Base-by-base conservation (phyloP, 768 basidiomycete species). In the Hysterangium stoloniferum region DNA sequence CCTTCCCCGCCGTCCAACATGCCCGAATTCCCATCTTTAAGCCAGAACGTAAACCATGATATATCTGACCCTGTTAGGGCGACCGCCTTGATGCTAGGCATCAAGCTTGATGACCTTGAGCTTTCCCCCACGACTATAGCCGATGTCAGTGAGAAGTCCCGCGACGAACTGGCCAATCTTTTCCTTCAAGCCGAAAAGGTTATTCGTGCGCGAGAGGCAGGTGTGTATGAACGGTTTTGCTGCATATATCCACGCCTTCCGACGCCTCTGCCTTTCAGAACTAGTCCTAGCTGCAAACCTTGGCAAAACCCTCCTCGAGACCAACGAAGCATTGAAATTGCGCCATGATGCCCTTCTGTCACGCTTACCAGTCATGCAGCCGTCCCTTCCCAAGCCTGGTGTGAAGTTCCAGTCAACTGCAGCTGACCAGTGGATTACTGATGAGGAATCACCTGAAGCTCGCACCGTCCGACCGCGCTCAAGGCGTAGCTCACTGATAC, bases 121-220 rank as follows among this genome's bases (percentile, higher is more conserved):
- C 7, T 50, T 11, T 31, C 48, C 6, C 35, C 51, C 3, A 27
- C 45, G 8, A 48, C 34, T 24, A 27, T 29, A 8, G 20, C 45
- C 17, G 45, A 47, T 15, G 45, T 62, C 19, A 52, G 57, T 53
- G 82, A 82, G 56, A 76, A 69, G 59, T 85, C 84, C n/a, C 73
- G 79, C 33, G 86, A 84, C 58, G 85, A 88, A 58, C 72, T 92
- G 38, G 72, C 80, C 4, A 74, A 75, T 36, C 69, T 91, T 36
- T 73, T 92, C 31, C 66, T 79, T 38, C 80, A 82, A 61, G 89
- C 87, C 0, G 83, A 84, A 55, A 78, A 70, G 53, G 69, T 90
- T 42, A 89, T 92, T 56, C 83, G 79, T 61, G 79, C 81, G 52
- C 73, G 88, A 33, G 87, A 86, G 66, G 76, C 75, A 56, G 87